These are phyloP conservation scores for Teratosphaeriaceae sp. DNA, from an alignment of 2,329 filamentous ascomycete species.

Conservation along the genomic window DNA sequence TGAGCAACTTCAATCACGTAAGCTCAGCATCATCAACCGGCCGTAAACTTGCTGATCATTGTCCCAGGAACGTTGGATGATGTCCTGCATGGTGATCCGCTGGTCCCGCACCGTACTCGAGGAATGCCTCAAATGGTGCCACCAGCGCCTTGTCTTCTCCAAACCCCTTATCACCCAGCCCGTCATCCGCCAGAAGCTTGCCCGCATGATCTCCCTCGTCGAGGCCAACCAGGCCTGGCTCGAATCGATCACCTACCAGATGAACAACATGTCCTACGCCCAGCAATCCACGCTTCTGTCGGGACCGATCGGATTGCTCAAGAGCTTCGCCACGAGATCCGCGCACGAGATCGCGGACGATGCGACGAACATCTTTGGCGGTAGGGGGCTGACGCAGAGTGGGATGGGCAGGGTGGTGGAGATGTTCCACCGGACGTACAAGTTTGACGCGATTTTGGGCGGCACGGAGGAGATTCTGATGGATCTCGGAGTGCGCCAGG, in stretches of 20 bases:
- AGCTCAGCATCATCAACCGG: neutral
- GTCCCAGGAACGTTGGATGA: slow-evolving; percentile 29
- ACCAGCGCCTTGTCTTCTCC: slow-evolving; percentile 77
- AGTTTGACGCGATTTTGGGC: slow-evolving; percentile 60
- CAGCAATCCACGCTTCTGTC: slow-evolving; percentile 69
- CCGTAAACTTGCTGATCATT: slow-evolving; percentile 1
- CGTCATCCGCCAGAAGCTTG: slow-evolving; percentile 75
- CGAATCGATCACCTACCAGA: slow-evolving; percentile 78
- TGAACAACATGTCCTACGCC: slow-evolving; percentile 76
- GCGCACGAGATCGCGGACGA: slow-evolving; percentile 81
- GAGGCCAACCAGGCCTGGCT: slow-evolving; percentile 84
- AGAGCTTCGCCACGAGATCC: slow-evolving; percentile 68
- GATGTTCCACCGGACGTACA: slow-evolving; percentile 78
- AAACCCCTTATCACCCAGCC: slow-evolving; percentile 79
- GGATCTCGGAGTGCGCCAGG: slow-evolving; percentile 76
- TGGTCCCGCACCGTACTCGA: slow-evolving; percentile 65
- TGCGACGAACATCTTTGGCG: slow-evolving; percentile 79
- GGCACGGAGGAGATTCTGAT: slow-evolving; percentile 78
- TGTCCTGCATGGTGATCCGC: slow-evolving; percentile 52
- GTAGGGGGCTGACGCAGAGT: slow-evolving; percentile 68
- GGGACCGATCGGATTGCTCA: slow-evolving; percentile 75
- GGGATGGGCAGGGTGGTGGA: slow-evolving; percentile 81
- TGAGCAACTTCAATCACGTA: slow-evolving; percentile 83
- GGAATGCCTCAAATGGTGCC: slow-evolving; percentile 81
- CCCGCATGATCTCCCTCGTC: slow-evolving; percentile 76